Percentiles rank a stretch among this genome's conserved stretches.
Evolutionary conservation across 331 rosid species (phyloP).

Genomic region (Prunus yedoensis): DNA sequence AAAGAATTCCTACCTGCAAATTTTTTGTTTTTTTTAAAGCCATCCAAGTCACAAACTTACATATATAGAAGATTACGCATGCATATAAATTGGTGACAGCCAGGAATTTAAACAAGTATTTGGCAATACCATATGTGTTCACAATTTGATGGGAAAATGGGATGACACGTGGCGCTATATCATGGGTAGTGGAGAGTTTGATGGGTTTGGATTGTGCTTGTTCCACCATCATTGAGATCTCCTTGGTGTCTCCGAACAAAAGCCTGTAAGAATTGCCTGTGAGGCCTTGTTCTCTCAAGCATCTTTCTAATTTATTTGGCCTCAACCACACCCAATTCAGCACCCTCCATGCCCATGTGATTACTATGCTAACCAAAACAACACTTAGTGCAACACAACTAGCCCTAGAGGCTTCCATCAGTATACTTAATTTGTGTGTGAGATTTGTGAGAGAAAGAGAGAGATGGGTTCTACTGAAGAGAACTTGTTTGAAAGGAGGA

Average conservation of each 20-base stretch:
- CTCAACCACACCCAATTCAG: slow-evolving; percentile 35
- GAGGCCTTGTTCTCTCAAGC: slow-evolving; percentile 21
- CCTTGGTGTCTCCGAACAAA: slow-evolving; percentile 13
- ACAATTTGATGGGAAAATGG: neutral
- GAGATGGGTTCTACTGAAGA: no score
- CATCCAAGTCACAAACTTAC: no score
- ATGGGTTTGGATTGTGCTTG: slow-evolving; percentile 25
- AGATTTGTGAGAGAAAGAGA: no score
- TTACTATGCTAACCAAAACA: neutral
- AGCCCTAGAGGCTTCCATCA: neutral
- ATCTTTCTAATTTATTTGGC: slow-evolving; percentile 25
- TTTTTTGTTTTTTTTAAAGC: neutral
- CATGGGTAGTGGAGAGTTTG: slow-evolving; percentile 10
- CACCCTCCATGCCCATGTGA: slow-evolving; percentile 20
- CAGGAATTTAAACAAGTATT: neutral
- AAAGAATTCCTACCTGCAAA: slow-evolving; percentile 30
- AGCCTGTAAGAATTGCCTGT: slow-evolving; percentile 21
- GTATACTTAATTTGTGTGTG: no score
- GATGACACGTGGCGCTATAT: slow-evolving; percentile 7
- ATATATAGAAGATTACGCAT: no score
- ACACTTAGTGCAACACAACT: slow-evolving; percentile 2
- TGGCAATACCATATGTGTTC: slow-evolving; percentile 30
- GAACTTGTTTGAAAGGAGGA: no score
- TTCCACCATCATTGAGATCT: neutral
- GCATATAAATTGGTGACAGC: no score